These are phyloP conservation scores for Paraconiothyrium sp. DNA, from an alignment of 2,329 filamentous ascomycete genomes.

Conservation along the genomic window DNA sequence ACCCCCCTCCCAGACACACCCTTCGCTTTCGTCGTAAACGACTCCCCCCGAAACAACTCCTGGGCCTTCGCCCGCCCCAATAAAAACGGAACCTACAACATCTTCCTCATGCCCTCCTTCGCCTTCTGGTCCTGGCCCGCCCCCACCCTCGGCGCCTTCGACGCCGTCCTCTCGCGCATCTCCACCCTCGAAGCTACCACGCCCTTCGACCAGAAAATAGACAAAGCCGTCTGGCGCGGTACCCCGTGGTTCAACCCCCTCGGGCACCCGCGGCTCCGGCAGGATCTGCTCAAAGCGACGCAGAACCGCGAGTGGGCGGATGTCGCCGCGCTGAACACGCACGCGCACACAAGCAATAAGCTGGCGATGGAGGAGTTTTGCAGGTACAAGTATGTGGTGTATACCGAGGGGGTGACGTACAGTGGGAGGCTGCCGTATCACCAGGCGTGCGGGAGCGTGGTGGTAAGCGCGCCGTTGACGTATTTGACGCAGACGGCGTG, in stretches of 20 bases:
- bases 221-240: conserved; percentile 33
- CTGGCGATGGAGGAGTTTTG: conserved; percentile 30
- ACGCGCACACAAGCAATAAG: conserved; percentile 11
- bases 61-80: conserved; percentile 29
- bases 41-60: conserved; percentile 29
- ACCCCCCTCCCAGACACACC: conserved; percentile 24
- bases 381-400: conserved; percentile 30
- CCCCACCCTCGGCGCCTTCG: conserved; percentile 21
- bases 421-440: conserved; percentile 31
- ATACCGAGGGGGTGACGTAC: conserved; percentile 35
- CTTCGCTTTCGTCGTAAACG: conserved; percentile 32
- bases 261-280: conserved; percentile 26
- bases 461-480: conserved; percentile 26
- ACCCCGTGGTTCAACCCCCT: conserved; percentile 34
- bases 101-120: conserved; percentile 35
- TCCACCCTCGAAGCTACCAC: conserved; percentile 17
- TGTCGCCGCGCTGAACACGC: conserved; percentile 23
- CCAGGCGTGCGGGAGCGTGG: conserved; percentile 30
- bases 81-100: conserved; percentile 20
- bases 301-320: conserved; percentile 31
- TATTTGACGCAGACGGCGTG: conserved; percentile 24
- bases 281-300: conserved; percentile 28
- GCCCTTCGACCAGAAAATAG: conserved; percentile 23
- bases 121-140: conserved; percentile 29
- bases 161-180: conserved; percentile 21